Percentiles rank a stretch among this genome's conserved stretches.
These are phyloP conservation scores for Dioscorea dumetorum DNA, from an alignment of 106 monocot species.

Conservation along the genomic window DNA sequence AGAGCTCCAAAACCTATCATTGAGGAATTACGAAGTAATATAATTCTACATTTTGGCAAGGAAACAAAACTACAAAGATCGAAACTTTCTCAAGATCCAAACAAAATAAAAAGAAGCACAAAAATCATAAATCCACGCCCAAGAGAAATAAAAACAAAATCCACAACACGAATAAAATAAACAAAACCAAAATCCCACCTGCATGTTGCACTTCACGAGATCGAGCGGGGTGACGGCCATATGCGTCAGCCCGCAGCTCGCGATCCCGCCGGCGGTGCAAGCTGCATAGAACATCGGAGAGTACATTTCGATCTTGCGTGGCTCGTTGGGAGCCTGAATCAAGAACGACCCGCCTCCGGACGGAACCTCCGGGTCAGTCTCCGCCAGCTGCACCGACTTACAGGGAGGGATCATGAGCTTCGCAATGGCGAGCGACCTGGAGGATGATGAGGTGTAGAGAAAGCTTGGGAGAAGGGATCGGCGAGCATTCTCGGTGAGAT, in stretches of 20 bases:
- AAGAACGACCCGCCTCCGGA: constrained; percentile 8
- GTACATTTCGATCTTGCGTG: constrained; percentile 52
- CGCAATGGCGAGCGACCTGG: constrained; percentile 1
- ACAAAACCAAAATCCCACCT: constrained; percentile 13
- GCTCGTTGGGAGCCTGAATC: constrained; percentile 30
- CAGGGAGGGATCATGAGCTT: background rate
- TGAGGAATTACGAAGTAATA: too few species aligned
- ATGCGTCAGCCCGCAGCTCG: constrained; percentile 65
- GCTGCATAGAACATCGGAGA: constrained; percentile 56
- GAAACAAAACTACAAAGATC: too few species aligned
- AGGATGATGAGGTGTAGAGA: constrained; percentile 38
- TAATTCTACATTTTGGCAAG: too few species aligned
- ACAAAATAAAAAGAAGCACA: too few species aligned
- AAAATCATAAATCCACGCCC: too few species aligned
- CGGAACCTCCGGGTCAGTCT: background rate
- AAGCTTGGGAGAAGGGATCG: constrained; percentile 34
- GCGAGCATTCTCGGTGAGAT: constrained; percentile 7
- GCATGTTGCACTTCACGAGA: constrained; percentile 75
- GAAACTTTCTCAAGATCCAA: too few species aligned
- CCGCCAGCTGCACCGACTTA: background rate
- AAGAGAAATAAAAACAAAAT: too few species aligned
- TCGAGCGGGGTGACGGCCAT: constrained; percentile 56
- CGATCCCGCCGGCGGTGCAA: constrained; percentile 39
- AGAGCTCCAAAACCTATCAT: too few species aligned
- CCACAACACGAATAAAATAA: too few species aligned